A percentile compares a stretch with the other conserved stretches of the same genome.
Evolutionary conservation across 352 stramenopile species (phyloP).

Genomic region (Plasmopara muralis): DNA sequence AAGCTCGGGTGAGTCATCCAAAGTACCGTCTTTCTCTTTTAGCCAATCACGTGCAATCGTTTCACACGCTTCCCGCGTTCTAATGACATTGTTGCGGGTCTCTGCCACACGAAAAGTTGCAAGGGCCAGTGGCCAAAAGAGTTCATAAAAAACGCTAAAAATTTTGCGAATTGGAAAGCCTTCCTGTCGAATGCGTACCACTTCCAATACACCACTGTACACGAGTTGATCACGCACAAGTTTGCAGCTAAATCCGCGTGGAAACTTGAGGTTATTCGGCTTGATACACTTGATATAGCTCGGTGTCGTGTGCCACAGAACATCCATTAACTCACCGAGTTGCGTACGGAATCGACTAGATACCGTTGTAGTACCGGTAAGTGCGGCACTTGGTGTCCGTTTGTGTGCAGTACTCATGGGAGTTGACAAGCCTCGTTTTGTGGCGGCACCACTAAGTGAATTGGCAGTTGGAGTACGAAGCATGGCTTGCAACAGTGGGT

Average conservation of each 20-base stretch:
- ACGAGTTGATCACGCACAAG: constrained; percentile 86
- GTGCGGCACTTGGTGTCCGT: constrained; percentile 34
- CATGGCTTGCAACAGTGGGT: constrained; percentile 60
- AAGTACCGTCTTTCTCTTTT: constrained; percentile 22
- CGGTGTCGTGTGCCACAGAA: constrained; percentile 81
- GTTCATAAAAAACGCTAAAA: constrained; percentile 68
- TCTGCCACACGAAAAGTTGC: constrained; percentile 18
- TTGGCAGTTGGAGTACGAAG: constrained; percentile 24
- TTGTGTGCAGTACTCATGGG: constrained; percentile 18
- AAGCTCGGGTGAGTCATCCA: constrained; percentile 13
- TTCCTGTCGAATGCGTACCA: constrained; percentile 89
- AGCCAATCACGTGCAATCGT: constrained; percentile 51
- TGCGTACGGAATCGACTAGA: constrained; percentile 76
- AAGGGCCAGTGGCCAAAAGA: constrained; percentile 52
- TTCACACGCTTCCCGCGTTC: constrained; percentile 34
- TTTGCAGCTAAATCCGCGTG: constrained; percentile 82
- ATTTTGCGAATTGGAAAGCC: constrained; percentile 85
- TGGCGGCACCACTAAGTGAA: constrained; percentile 16
- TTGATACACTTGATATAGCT: constrained; percentile 95
- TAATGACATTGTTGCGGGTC: constrained; percentile 19
- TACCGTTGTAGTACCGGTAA: constrained; percentile 61
- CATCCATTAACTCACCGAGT: constrained; percentile 72
- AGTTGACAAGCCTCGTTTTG: constrained; percentile 19
- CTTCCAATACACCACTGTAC: constrained; percentile 90
- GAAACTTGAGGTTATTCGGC: constrained; percentile 91